Evolutionary conservation across 2,329 filamentous ascomycete species (phyloP), one percentile per base, ranked within the genome.

Genomic region (Colletotrichum sp.): DNA sequence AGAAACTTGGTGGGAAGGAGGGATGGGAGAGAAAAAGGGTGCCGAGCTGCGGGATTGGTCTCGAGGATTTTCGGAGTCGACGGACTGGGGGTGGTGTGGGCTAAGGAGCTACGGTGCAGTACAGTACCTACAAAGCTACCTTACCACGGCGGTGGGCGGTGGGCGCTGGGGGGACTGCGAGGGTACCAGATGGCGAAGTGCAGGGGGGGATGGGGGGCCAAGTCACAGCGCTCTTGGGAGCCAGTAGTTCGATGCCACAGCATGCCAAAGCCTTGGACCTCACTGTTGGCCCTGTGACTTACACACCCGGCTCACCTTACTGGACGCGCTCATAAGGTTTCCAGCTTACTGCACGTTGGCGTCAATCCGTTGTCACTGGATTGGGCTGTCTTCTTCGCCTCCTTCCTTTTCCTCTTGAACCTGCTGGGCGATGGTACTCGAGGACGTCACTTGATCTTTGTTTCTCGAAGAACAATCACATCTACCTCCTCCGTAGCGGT

Each of bases 1-100:
- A 80, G 75, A 71, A 73, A 68, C 75, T 66, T 74, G 75, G 71
- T 61, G 73, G 60, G 58, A 52, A 69, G 64, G 74, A 76, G 74
- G 74, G 34, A 74, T 73, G 69, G 71, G 77, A 66, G 55, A 69
- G 76, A 74, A 68, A 76, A 79, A 78, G 75, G 75, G 78, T 76
- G 77, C 77, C 66, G 70, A 77, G 76, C 74, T 70, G 74, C 74
- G 71, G 76, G 71, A 71, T 73, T 69, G 75, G 62, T 67, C 75
- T 66, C 69, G 75, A 78, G 78, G 77, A 78, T 77, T 78, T 77
- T 79, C 77, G 79, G 77, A 79, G 77, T 74, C 78, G 70, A 79
- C 70, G 78, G 77, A 72, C 68, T 27, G 32, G 70, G 69, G 70
- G 66, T 32, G 70, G 69, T 67, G 66, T 32, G 69, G 75, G 78